phyloP scores from a whole-genome alignment of 1,284 basidiomycete genomes.

The Phylloporus sp. region DNA sequence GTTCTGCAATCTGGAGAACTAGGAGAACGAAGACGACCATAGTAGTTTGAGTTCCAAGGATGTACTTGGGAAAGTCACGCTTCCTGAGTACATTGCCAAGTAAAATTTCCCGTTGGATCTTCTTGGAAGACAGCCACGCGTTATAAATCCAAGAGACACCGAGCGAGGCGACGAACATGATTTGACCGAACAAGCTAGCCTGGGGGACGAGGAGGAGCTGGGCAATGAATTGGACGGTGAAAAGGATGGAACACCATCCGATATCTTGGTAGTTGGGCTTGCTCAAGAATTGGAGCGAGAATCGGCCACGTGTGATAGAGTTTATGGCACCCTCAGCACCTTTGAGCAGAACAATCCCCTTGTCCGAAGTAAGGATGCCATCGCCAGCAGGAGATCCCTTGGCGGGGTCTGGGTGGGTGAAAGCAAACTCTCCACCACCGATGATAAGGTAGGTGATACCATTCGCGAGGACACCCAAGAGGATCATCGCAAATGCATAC shows the following conservation, averaged over 20 bases:
- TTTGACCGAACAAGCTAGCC: slow-evolving; percentile 41
- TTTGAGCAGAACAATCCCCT: slow-evolving; percentile 34
- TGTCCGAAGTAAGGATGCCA: slow-evolving; percentile 34
- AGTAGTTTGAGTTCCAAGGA: too few species aligned
- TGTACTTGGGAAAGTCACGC: too few species aligned
- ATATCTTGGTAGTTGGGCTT: slow-evolving; percentile 32
- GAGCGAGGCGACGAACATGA: slow-evolving; percentile 41
- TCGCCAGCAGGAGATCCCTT: slow-evolving; percentile 36
- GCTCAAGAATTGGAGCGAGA: slow-evolving; percentile 34
- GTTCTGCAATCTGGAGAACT: too few species aligned
- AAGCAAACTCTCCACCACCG: slow-evolving; percentile 38
- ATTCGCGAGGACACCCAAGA: slow-evolving; percentile 40
- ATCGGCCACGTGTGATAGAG: slow-evolving; percentile 38
- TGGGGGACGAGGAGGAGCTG: slow-evolving; percentile 42
- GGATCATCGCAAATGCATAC: slow-evolving; percentile 40
- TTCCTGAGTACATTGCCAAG: too few species aligned
- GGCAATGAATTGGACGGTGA: slow-evolving; percentile 36
- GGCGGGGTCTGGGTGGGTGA: slow-evolving; percentile 36
- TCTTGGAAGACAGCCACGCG: too few species aligned
- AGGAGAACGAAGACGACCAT: too few species aligned
- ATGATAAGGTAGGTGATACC: slow-evolving; percentile 39
- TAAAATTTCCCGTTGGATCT: too few species aligned
- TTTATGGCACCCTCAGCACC: slow-evolving; percentile 42
- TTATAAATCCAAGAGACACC: slow-evolving; percentile 40
- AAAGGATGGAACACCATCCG: slow-evolving; percentile 35